Conservation (phyloP, 257 asterid species). For the Gentiana straminea region DNA sequence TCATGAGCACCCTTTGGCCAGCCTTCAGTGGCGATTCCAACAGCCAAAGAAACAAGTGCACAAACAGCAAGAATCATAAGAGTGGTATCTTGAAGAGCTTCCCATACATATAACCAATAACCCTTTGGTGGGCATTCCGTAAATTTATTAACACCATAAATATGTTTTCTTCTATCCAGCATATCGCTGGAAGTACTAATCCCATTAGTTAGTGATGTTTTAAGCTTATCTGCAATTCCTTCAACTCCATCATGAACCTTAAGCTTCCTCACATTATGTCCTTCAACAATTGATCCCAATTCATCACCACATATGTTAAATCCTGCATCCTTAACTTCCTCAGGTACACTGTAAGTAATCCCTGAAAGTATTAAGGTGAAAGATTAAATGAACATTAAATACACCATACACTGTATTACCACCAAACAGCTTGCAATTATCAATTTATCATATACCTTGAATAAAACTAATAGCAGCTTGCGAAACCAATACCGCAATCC, state of each 20-base stretch:
- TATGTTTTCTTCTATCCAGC: slow-evolving; percentile 38
- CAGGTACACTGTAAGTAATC: slow-evolving; percentile 56
- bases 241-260: slow-evolving; percentile 64
- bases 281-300: slow-evolving; percentile 67
- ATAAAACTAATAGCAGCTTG: slow-evolving; percentile 82
- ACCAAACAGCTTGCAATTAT: slow-evolving; percentile 3
- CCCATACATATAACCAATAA: slow-evolving; percentile 82
- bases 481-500: slow-evolving; percentile 79
- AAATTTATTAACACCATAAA: slow-evolving; percentile 65
- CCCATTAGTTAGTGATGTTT: slow-evolving; percentile 46
- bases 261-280: slow-evolving; percentile 53
- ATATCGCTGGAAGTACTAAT: slow-evolving; percentile 41
- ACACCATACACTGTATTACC: background rate
- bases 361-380: slow-evolving; percentile 31
- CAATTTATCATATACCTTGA: slow-evolving; percentile 35
- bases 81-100: slow-evolving; percentile 93
- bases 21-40: slow-evolving; percentile 85
- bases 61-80: slow-evolving; percentile 86
- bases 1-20: slow-evolving; percentile 95
- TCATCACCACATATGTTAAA: slow-evolving; percentile 66
- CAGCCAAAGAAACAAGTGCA: slow-evolving; percentile 62
- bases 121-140: slow-evolving; percentile 75
- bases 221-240: slow-evolving; percentile 55
- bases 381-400: slow-evolving; percentile 10
- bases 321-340: slow-evolving; percentile 60